Base-by-base conservation (phyloP, 2,329 filamentous ascomycete species). In the Cladosporium sp. region DNA sequence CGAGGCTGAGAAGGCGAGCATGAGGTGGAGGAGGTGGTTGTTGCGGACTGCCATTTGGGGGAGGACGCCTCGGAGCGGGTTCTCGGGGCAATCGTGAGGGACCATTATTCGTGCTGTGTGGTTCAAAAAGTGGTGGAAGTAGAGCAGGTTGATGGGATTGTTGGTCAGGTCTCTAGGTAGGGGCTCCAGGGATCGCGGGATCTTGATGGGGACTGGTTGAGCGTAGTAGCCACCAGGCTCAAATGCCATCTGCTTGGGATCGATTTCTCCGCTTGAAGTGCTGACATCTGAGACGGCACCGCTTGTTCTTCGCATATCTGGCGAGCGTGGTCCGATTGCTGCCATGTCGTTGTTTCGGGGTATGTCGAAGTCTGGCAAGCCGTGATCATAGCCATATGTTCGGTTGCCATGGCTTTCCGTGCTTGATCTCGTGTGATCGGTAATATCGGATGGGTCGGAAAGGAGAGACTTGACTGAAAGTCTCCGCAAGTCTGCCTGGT, bases 1-100 rank as follows among this genome's bases (percentile, higher is more conserved):
- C 22, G 84, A 88, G n/a, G 88, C 88, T 58, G 86, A 89, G 66
- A 90, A 94, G 16, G 88, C 85, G 19, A 94, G 76, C 41, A 93
- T 73, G 27, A 94, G 72, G 56, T 87, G 86, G 46, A 94, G 75
- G 1, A 94, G 77, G 59, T 89, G 85, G 45, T 81, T 77, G 57
- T 86, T 82, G 52, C 75, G 75, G 19, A 87, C 72, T 18, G 85
- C 85, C 80, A 88, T 84, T 52, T 80, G 74, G 19, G 82, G 82
- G 16, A 85, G 62, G 8, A 85, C 77, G 5, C 74, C 76, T 20
- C 80, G 74, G 58, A 85, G 83, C 1, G 78, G 74, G 62, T 82
- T 83, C 49, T 79, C 71, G 49, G 75, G 72, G 60, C 80, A 84
- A 59, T 84, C 79, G 59, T 84, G 80, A 1, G 80, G 77, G 2